Conservation (phyloP, 75 land plant species). For the Pseudotsuga menziesii region DNA sequence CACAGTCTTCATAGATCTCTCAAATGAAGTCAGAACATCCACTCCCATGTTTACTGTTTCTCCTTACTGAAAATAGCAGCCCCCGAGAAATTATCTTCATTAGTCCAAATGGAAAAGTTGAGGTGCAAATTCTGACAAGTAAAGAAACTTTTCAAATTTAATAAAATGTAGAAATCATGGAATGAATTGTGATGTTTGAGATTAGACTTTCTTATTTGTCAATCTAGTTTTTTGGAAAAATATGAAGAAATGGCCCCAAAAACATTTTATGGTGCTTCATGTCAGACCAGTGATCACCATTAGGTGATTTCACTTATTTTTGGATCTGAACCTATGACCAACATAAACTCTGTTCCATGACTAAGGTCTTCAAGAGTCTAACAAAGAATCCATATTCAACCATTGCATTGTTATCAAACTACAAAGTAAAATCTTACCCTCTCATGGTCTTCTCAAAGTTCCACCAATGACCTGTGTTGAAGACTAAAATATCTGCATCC, state of each 20-base stretch:
- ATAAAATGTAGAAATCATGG: too few species aligned
- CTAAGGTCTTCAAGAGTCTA: not conserved
- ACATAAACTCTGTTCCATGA: not conserved
- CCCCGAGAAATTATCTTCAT: constrained; percentile 27
- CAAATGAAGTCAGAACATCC: constrained; percentile 54
- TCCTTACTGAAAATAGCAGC: constrained; percentile 74
- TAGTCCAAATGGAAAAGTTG: not conserved
- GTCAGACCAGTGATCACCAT: too few species aligned
- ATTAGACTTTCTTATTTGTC: not conserved
- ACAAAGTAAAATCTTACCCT: constrained; percentile 23
- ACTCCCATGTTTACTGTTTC: constrained; percentile 51
- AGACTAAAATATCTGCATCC: constrained; percentile 61
- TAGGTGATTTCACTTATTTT: not conserved
- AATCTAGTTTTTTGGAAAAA: not conserved
- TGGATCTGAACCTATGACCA: not conserved
- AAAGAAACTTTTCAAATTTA: not conserved
- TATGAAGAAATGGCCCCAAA: not conserved
- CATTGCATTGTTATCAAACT: not conserved
- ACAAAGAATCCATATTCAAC: not conserved
- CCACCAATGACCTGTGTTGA: constrained; percentile 94
- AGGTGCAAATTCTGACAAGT: not conserved
- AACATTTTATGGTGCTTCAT: not conserved
- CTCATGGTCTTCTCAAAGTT: constrained; percentile 62
- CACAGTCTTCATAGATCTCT: constrained; percentile 58
- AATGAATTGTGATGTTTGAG: not conserved